These are phyloP conservation scores for Gymnopus androsaceus DNA, from an alignment of 1,284 basidiomycete genomes.

Conservation along the genomic window DNA sequence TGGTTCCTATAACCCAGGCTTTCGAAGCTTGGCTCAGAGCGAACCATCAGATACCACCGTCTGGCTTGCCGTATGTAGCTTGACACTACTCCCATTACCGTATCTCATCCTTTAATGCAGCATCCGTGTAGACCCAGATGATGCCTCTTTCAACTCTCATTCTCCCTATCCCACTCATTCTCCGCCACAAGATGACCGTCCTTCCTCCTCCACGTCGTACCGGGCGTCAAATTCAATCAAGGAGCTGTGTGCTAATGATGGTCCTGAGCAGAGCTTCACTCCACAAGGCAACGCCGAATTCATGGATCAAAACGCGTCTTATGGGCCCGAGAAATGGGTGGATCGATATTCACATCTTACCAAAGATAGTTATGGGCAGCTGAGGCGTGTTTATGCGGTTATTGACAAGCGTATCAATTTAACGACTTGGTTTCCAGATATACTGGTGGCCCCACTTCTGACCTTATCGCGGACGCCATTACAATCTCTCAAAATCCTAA, in stretches of 20 bases:
- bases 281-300: neutral
- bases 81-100: neutral
- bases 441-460: conserved; percentile 21
- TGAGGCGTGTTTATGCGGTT: conserved; percentile 13
- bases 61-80: conserved; percentile 15
- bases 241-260: conserved; percentile 9
- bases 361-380: conserved; percentile 22
- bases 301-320: neutral
- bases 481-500: conserved; percentile 17
- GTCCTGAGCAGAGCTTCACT: conserved; percentile 3
- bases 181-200: neutral
- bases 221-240: conserved; percentile 14
- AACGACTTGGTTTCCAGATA: conserved; percentile 13
- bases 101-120: neutral
- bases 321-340: conserved; percentile 18
- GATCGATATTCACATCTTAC: conserved; percentile 19
- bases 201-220: conserved; percentile 6
- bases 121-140: neutral
- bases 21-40: conserved; percentile 20
- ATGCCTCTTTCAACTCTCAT: neutral
- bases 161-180: neutral
- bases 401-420: neutral
- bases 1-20: conserved; percentile 22
- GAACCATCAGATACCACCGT: conserved; percentile 10
- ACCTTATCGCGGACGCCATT: conserved; percentile 23